These are phyloP conservation scores for Samsoniella hepiali DNA, from an alignment of 2,329 filamentous ascomycete genomes.

Conservation along the genomic window DNA sequence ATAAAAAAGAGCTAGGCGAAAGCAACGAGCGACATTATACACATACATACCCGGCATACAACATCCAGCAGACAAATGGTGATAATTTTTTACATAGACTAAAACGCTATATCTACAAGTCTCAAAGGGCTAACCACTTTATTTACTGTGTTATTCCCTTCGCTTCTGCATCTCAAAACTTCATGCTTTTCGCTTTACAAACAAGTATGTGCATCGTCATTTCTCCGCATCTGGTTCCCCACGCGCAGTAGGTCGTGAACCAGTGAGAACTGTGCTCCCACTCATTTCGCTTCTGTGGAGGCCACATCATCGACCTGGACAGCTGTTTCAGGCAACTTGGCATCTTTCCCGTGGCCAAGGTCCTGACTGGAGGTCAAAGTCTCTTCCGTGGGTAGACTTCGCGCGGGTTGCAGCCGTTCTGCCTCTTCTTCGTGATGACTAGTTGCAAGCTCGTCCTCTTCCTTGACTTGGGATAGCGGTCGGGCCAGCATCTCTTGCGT, in stretches of 20 bases:
- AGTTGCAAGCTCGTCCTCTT: constrained; percentile 34
- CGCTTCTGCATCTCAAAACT: not conserved
- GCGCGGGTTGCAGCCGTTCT: constrained; percentile 9
- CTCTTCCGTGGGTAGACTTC: not conserved
- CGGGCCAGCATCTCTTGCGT: constrained; percentile 24
- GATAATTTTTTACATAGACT: not conserved
- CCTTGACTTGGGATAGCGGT: constrained; percentile 36
- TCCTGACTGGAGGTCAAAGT: not conserved
- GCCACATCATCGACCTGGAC: not conserved
- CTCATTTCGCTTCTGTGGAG: not conserved
- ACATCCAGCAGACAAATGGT: not conserved
- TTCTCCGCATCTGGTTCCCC: not conserved
- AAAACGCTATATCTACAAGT: constrained; percentile 6
- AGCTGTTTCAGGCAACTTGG: not conserved
- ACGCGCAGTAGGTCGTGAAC: too few species aligned
- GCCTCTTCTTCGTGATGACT: constrained; percentile 28
- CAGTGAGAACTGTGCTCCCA: too few species aligned
- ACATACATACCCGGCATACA: not conserved
- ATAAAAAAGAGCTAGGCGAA: constrained; percentile 42
- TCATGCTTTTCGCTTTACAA: not conserved
- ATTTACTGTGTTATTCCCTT: not conserved
- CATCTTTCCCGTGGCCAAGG: not conserved
- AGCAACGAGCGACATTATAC: too few species aligned
- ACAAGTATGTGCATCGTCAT: not conserved
- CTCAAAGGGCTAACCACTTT: not conserved